phyloP scores from a whole-genome alignment of 495 filamentous ascomycete species.

The Aspergillus cavernicola region DNA sequence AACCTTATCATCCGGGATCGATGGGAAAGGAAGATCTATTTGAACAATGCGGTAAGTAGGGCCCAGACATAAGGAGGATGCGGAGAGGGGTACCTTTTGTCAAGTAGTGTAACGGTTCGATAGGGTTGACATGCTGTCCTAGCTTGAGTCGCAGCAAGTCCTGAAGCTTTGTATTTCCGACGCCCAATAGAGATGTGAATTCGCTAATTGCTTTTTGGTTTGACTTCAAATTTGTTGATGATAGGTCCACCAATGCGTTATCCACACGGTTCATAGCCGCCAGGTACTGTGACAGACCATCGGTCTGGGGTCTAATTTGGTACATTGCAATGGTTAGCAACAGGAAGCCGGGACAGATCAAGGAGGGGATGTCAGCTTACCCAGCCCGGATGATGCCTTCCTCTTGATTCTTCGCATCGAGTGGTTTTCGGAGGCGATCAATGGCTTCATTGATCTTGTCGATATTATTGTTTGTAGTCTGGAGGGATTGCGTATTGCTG shows the following conservation, averaged over 20 bases:
- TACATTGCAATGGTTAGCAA: slow-evolving; percentile 18
- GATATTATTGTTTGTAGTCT: slow-evolving; percentile 82
- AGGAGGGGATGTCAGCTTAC: slow-evolving; percentile 33
- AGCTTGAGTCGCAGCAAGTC: slow-evolving; percentile 73
- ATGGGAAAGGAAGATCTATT: slow-evolving; percentile 65
- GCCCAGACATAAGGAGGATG: neutral
- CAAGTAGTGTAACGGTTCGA: slow-evolving; percentile 89
- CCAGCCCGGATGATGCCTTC: slow-evolving; percentile 86
- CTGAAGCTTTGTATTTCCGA: slow-evolving; percentile 77
- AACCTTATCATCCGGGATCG: slow-evolving; percentile 52
- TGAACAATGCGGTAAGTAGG: neutral
- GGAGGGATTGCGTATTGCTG: slow-evolving; percentile 85
- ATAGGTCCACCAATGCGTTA: slow-evolving; percentile 74
- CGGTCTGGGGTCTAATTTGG: slow-evolving; percentile 63
- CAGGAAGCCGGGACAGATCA: neutral
- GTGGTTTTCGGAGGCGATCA: slow-evolving; percentile 79
- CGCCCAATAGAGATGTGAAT: slow-evolving; percentile 68
- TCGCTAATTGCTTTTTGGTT: slow-evolving; percentile 88
- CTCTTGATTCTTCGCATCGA: slow-evolving; percentile 82
- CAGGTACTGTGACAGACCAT: slow-evolving; percentile 80
- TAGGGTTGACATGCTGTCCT: slow-evolving; percentile 63
- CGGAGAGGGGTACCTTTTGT: no score
- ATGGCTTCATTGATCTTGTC: slow-evolving; percentile 82
- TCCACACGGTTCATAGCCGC: slow-evolving; percentile 83
- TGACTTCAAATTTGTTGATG: slow-evolving; percentile 78